These are phyloP conservation scores for Ogataea hybrid DNA, from an alignment of 1,139 yeast genomes.

Conservation along the genomic window DNA sequence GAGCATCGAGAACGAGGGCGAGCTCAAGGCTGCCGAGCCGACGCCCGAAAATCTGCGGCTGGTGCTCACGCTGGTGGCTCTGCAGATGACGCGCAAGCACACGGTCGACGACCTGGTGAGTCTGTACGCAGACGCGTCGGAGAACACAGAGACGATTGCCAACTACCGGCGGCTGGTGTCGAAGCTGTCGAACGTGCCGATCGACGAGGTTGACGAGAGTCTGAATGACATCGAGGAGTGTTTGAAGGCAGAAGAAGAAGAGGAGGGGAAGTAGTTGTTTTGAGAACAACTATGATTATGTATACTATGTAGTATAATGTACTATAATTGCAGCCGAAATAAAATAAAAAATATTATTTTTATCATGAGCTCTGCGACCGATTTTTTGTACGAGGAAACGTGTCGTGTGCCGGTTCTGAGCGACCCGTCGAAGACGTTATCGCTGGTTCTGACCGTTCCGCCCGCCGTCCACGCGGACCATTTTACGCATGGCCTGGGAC, in stretches of 20 bases:
- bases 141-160: conserved; percentile 55
- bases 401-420: conserved; percentile 3
- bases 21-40: conserved; percentile 16
- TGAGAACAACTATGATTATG: too few species aligned
- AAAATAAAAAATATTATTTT: background rate
- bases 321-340: background rate
- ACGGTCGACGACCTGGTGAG: conserved; percentile 44
- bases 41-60: conserved; percentile 31
- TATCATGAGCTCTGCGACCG: background rate
- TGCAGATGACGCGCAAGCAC: conserved; percentile 48
- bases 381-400: conserved; percentile 4
- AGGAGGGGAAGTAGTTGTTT: background rate
- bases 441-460: conserved; percentile 24
- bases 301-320: conserved; percentile 6
- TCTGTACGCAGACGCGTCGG: conserved; percentile 41
- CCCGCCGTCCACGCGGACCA: conserved; percentile 14
- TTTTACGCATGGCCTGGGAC: conserved; percentile 12
- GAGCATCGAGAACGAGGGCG: conserved; percentile 14
- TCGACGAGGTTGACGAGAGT: conserved; percentile 75
- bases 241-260: conserved; percentile 20
- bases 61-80: conserved; percentile 39
- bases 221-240: conserved; percentile 57
- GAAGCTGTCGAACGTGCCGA: conserved; percentile 73
- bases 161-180: conserved; percentile 81
- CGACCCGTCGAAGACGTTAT: conserved; percentile 5